phyloP scores from a whole-genome alignment of 2,329 filamentous ascomycete genomes.

The Diplodia sapinea region DNA sequence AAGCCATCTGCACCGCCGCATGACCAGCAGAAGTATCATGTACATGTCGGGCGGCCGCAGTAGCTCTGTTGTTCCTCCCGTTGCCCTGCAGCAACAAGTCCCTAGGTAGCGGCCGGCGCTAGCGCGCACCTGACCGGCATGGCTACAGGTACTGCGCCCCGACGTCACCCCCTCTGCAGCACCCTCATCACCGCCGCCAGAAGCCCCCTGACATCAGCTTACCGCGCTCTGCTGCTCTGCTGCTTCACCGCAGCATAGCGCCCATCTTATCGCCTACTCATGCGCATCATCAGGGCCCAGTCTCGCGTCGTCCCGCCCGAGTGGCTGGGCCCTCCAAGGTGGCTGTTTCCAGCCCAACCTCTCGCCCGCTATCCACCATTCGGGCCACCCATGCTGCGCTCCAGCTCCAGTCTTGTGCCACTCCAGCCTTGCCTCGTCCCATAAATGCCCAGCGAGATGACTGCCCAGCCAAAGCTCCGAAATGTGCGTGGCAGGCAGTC shows the following conservation, averaged over 20 bases:
- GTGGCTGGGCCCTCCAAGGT: conserved; percentile 1
- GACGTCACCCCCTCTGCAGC: conserved; percentile 2
- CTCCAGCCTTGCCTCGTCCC: background rate
- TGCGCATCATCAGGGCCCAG: background rate
- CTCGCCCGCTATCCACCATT: background rate
- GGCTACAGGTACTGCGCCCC: background rate
- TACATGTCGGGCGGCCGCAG: background rate
- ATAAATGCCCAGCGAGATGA: conserved; percentile 1
- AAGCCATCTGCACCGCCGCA: background rate
- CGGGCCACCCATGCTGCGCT: background rate
- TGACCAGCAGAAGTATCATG: background rate
- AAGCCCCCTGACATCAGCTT: conserved; percentile 27
- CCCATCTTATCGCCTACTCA: background rate
- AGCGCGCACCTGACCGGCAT: background rate
- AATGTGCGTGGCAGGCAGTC: conserved; percentile 25
- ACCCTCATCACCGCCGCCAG: conserved; percentile 7
- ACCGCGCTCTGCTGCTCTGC: conserved; percentile 5
- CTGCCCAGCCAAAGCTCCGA: background rate
- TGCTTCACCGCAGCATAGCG: conserved; percentile 5
- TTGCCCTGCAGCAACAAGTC: conserved; percentile 7
- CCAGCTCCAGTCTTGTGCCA: background rate
- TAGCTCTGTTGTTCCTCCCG: conserved; percentile 3
- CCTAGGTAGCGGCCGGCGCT: background rate
- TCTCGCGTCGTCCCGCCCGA: conserved; percentile 11
- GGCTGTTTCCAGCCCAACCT: conserved; percentile 5